Evolutionary conservation across 352 stramenopile species (phyloP).

Genomic region (Pythium volutum): DNA sequence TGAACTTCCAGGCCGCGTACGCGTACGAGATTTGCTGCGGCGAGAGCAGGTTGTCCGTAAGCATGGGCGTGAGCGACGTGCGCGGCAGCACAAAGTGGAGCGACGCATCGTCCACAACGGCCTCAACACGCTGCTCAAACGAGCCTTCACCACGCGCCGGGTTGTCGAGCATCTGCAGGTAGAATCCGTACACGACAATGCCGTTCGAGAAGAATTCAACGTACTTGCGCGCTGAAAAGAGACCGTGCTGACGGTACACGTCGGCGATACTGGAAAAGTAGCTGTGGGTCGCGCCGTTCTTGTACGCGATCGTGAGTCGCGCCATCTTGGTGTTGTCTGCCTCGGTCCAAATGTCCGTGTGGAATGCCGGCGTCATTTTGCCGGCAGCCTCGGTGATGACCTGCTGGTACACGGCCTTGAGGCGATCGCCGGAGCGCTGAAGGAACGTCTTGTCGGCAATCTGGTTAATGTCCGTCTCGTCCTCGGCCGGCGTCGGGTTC

Average conservation of each 20-base stretch:
- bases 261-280: conserved; percentile 88
- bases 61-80: conserved; percentile 81
- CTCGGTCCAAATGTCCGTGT: conserved; percentile 77
- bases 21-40: conserved; percentile 84
- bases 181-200: conserved; percentile 83
- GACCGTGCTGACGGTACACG: conserved; percentile 79
- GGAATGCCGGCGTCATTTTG: conserved; percentile 79
- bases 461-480: conserved; percentile 75
- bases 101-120: conserved; percentile 65
- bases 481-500: conserved; percentile 46
- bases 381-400: conserved; percentile 64
- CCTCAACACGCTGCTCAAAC: conserved; percentile 67
- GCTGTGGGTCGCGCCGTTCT: conserved; percentile 70
- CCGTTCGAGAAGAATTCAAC: conserved; percentile 84
- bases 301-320: conserved; percentile 75
- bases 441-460: conserved; percentile 79
- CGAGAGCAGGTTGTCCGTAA: conserved; percentile 67
- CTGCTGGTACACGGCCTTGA: conserved; percentile 81
- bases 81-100: conserved; percentile 84
- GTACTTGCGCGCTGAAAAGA: conserved; percentile 85
- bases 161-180: conserved; percentile 73
- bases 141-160: conserved; percentile 41
- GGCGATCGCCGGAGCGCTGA: conserved; percentile 47
- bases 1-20: conserved; percentile 86
- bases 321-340: conserved; percentile 75